Base-by-base conservation (phyloP, 768 basidiomycete genomes). In the Kwoniella shandongensis region DNA sequence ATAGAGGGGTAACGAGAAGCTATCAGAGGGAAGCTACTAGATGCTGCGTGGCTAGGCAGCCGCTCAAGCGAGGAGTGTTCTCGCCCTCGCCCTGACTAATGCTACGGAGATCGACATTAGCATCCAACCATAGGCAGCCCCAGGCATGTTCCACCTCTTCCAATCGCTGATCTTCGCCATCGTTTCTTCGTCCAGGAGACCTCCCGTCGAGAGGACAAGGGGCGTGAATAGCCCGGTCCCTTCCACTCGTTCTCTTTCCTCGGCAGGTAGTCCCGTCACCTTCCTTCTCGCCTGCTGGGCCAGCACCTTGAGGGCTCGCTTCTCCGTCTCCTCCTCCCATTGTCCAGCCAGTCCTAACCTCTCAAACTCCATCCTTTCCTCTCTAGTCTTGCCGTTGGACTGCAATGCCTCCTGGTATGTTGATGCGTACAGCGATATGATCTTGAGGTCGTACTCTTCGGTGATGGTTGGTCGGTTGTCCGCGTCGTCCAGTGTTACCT, bases 131-230 rank as follows among this genome's bases (percentile, higher is more conserved):
- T 32, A 38, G 8, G 52, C n/a, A 2, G 23, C 18, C 7, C 29
- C 42, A 11, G 41, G 52, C 41, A 54, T 38, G 8, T 38, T 38
- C 52, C 52, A 54, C 7, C 17, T 18, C 41, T n/a, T 54, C 52
- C 52, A 54, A 17, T 44, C 27, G 10, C 20, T 18, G 1, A 54
- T 1, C 52, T 54, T 54, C 2, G 5, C 44, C 41, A 2, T 25
- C 20, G 42, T 54, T 6, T 54, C 42, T 18, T 44, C 30, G 13
- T 44, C 52, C 22, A 42, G 11, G 8, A 27, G 32, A 1, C 52
- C 52, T 23, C 52, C 52, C 0, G 52, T 44, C 3, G 52, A 54
- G 3, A 54, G 40, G 3, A 54, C 42, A 15, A 54, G 13, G 1
- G 52, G 52, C 40, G 7, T 3, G 26, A 54, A 44, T 2, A 39